phyloP scores from a whole-genome alignment of 345 rosid species.

The Fremontodendron californicum region DNA sequence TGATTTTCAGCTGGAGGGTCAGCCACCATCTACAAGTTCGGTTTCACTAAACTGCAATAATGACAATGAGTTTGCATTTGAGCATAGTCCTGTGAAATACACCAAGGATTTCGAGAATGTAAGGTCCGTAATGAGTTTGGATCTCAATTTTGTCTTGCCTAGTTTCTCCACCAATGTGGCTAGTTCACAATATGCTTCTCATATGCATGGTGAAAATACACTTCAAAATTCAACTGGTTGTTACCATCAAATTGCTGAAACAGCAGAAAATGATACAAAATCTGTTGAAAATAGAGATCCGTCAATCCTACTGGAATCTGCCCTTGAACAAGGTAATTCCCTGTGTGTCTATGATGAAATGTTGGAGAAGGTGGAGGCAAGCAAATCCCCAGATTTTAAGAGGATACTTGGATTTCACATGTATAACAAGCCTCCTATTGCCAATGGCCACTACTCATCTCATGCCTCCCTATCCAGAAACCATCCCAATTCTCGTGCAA shows the following conservation, averaged over 20 bases:
- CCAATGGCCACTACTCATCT: constrained; percentile 3
- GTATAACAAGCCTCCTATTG: background rate
- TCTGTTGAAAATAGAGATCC: constrained; percentile 3
- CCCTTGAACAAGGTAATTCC: constrained; percentile 1
- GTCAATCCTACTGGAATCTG: background rate
- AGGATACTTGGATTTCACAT: background rate
- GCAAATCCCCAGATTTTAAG: background rate
- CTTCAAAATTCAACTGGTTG: constrained; percentile 4
- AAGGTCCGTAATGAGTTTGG: constrained; percentile 1
- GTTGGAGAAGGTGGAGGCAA: constrained; percentile 7
- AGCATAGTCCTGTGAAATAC: no score
- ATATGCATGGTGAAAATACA: constrained; percentile 15
- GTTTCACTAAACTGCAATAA: background rate
- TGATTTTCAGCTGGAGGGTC: no score
- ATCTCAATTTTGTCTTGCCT: constrained; percentile 16
- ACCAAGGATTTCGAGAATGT: constrained; percentile 5
- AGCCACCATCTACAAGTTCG: constrained; percentile 5
- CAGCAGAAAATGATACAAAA: background rate
- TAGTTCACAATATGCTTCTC: background rate
- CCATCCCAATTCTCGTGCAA: background rate
- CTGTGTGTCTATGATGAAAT: background rate
- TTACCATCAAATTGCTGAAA: background rate
- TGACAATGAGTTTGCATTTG: background rate
- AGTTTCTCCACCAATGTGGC: constrained; percentile 14
- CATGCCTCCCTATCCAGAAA: background rate